Evolutionary conservation across 306 rosid genomes (phyloP), one percentile per base, ranked within the genome.

Genomic region (Comarum palustre): DNA sequence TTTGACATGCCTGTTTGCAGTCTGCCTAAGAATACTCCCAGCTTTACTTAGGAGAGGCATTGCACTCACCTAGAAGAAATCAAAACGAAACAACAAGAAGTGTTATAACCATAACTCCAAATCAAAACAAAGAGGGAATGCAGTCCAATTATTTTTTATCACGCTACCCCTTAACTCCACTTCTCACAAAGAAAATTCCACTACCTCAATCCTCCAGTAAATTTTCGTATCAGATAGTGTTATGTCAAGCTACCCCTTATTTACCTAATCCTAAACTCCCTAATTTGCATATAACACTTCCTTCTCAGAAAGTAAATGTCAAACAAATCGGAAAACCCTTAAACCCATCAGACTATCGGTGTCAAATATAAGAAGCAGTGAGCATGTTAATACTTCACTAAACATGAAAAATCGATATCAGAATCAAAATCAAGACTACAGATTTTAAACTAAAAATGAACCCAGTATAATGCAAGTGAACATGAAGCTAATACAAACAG

Each of bases 1-100:
- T 50, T 73, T 67, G 31, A 83, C 73, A 81, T 75, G 85, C 84
- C 73, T 82, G 81, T 60, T 77, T 17, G 85, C 85, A 3, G 90
- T 50, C 72, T 85, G 87, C 63, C 90, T 81, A 2, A 89, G 86
- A 55, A 91, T 65, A 75, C 74, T 89, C 83, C 99, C 99, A 50
- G 92, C 41, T 83, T 78, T 89, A 74, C 91, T 83, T 13, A 94
- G 76, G 80, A 94, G 87, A 79, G 97, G 93, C 97, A 94, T 94
- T 50, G 76, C 70, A 75, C 82, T 7, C 54, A 75, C 86, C 90
- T 80, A 81, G 29, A 68, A 36, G 5, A 79, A 57, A 75, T 58
- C 31, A 65, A 54, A 19, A 39, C 34, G 2, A 62, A 43, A 24
- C 12, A 62, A 43, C 22, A 60, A 60, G 0, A 2, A 5, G 7